Conservation (phyloP, 192 early-diverging fungal genomes). For the Backusella mclennaniae region DNA sequence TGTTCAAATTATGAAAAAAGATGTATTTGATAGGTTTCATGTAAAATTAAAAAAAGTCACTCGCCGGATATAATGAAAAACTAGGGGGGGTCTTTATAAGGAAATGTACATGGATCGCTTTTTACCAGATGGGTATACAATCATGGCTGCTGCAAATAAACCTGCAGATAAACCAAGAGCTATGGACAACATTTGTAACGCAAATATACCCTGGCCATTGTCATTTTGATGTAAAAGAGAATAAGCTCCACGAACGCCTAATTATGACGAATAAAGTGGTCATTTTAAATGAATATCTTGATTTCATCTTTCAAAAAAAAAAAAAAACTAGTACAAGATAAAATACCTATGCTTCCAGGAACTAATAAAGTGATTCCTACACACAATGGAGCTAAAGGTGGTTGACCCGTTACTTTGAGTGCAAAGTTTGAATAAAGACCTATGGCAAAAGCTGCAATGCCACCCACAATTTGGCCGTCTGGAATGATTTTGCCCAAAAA, state of each 20-base stretch:
- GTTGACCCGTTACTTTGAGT: conserved; percentile 23
- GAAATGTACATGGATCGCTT: conserved; percentile 30
- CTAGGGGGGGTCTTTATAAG: background rate
- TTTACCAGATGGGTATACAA: conserved; percentile 31
- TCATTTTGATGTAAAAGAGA: conserved; percentile 25
- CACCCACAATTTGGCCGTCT: conserved; percentile 27
- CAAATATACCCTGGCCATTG: conserved; percentile 10
- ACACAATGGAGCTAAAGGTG: conserved; percentile 73
- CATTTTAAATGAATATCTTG: background rate
- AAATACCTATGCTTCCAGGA: conserved; percentile 64
- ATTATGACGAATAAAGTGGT: background rate
- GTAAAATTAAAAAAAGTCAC: background rate
- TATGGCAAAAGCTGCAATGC: conserved; percentile 29
- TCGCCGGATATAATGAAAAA: background rate
- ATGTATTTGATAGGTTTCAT: conserved; percentile 4
- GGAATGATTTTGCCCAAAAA: conserved; percentile 26
- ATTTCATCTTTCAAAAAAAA: background rate
- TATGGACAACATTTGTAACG: conserved; percentile 28
- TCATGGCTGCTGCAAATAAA: conserved; percentile 29
- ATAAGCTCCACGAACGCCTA: conserved; percentile 33
- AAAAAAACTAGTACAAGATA: background rate
- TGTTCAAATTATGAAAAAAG: background rate
- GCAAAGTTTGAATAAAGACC: conserved; percentile 36
- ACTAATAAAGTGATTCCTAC: conserved; percentile 81
- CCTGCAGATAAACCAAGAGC: conserved; percentile 19